Base-by-base conservation (phyloP, 164 flowering plant species). In the Umbilicus rupestris region DNA sequence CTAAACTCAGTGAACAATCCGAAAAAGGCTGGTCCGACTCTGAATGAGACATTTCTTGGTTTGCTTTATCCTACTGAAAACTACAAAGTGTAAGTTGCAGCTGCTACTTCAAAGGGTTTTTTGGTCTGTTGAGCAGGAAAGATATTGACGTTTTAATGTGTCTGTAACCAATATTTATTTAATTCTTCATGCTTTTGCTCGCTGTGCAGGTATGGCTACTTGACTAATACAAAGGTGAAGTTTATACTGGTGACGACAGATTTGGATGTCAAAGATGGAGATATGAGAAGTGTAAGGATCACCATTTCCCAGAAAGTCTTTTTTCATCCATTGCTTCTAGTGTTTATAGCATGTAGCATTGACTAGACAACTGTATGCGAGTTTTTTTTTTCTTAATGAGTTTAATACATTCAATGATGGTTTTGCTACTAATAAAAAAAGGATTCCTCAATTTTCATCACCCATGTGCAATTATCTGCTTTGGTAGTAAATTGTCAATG, bases 201-300 rank as follows among this genome's bases (percentile, higher is more conserved):
- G 64, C 30, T 59, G 39, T 77, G 74, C 85, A 91, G 98, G 72
- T 94, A 91, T 72, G 99, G 99, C 50, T 94, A 91, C 77, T 73
- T 94, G 79, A 94, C 97, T 37, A 94, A 89, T 68, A 94, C 99
- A 46, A 91, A 94, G 82, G 97, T 94, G 79, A 94, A 94, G 72
- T 89, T 94, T 73, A 88, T 94, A 64, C 70, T 91, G 80, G 99
- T 94, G 62, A 87, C 94, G 29, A 91, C 96, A 8, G 97, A 94
- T 76, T 73, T 88, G 31, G 93, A 91, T 79, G 90, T 94, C 73
- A 85, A 81, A 73, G 99, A 94, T 77, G 93, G 92, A 20, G 97
- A 91, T 80, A 96, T 91, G 66, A 85, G 99, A 83, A 87, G 82
- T 82, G 97, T 94, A 78, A 85, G 97, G 5, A 17, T 55, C 14